Percentiles rank a stretch among this genome's conserved stretches.
These are phyloP conservation scores for Phytophthora macrochlamydospora DNA, from an alignment of 352 stramenopile species.

Conservation along the genomic window DNA sequence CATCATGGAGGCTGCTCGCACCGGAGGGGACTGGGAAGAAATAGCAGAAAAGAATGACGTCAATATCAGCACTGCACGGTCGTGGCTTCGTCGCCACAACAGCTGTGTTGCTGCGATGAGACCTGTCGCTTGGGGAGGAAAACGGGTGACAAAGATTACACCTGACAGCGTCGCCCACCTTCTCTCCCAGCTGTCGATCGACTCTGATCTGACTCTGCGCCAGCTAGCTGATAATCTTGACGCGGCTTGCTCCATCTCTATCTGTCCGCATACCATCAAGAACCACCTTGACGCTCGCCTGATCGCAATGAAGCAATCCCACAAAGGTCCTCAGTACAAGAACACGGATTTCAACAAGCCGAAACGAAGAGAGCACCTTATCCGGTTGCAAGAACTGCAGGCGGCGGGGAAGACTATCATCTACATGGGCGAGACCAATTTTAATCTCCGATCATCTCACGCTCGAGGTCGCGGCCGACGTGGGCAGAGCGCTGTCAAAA, in stretches of 20 bases:
- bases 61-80: conserved; percentile 1
- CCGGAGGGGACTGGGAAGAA: background rate
- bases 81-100: background rate
- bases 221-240: conserved; percentile 5
- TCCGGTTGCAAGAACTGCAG: conserved; percentile 5
- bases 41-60: background rate
- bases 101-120: background rate
- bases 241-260: background rate
- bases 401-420: conserved; percentile 2
- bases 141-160: background rate
- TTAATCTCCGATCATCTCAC: conserved; percentile 17
- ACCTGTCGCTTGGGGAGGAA: background rate
- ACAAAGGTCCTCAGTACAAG: conserved; percentile 19
- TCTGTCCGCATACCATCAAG: conserved; percentile 2
- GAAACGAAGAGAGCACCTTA: conserved; percentile 11
- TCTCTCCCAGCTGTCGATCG: background rate
- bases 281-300: conserved; percentile 3
- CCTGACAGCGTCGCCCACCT: background rate
- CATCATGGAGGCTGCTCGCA: background rate
- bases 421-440: conserved; percentile 29
- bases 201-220: conserved; percentile 7
- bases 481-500: background rate
- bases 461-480: background rate
- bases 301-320: conserved; percentile 19
- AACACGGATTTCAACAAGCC: conserved; percentile 21